Percentiles rank a stretch among this genome's conserved stretches.
These are phyloP conservation scores for Papiliotrema fonsecae DNA, from an alignment of 1,284 basidiomycete species.

Conservation along the genomic window DNA sequence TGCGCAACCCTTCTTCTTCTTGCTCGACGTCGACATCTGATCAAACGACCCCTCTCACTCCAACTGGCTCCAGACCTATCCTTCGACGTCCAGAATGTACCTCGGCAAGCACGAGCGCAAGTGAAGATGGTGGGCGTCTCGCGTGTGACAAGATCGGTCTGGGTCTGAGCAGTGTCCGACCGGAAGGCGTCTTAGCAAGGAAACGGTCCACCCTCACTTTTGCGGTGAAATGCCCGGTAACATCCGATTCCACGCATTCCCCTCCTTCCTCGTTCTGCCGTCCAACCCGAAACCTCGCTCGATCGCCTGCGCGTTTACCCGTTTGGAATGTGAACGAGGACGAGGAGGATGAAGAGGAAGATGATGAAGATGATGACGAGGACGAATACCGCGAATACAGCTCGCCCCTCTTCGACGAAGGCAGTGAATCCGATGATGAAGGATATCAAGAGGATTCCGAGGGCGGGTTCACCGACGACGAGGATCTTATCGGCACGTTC, in stretches of 20 bases:
- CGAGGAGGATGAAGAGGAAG: slow-evolving; percentile 1
- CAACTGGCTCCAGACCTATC: slow-evolving; percentile 3
- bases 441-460: slow-evolving; percentile 13
- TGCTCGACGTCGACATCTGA: slow-evolving; percentile 4
- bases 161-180: neutral
- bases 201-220: slow-evolving; percentile 6
- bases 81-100: slow-evolving; percentile 4
- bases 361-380: slow-evolving; percentile 3
- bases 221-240: slow-evolving; percentile 4
- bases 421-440: slow-evolving; percentile 3
- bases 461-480: slow-evolving; percentile 11
- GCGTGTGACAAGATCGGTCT: neutral
- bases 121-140: slow-evolving; percentile 2
- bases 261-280: slow-evolving; percentile 2
- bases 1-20: slow-evolving; percentile 16
- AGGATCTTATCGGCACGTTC: slow-evolving; percentile 8
- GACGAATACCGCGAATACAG: slow-evolving; percentile 3
- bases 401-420: slow-evolving; percentile 2
- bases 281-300: neutral
- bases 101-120: slow-evolving; percentile 4
- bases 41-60: slow-evolving; percentile 6
- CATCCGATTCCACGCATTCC: slow-evolving; percentile 3
- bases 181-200: neutral
- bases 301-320: neutral
- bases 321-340: neutral